Percentiles rank a stretch among this genome's conserved stretches.
Evolutionary conservation across 108 stramenopile species (phyloP).

Genomic region (Cyclotella choctawhatcheeana): DNA sequence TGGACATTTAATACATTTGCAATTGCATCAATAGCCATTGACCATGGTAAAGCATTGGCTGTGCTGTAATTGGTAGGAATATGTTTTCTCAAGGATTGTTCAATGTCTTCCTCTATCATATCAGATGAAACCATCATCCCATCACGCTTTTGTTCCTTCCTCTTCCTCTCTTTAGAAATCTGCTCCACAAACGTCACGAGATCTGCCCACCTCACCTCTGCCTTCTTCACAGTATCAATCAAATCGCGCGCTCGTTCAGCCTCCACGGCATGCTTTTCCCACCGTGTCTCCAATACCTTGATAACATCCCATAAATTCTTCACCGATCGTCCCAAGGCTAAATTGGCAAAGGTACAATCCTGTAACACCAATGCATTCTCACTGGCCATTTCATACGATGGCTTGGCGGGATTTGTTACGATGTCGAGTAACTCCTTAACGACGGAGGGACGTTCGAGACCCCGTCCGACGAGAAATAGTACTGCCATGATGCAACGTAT

Average conservation of each 20-base stretch:
- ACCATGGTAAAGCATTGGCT: no score
- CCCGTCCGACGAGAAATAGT: conserved; percentile 90
- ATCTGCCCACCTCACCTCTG: conserved; percentile 57
- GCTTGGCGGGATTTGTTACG: conserved; percentile 87
- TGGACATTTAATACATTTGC: conserved; percentile 22
- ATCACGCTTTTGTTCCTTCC: conserved; percentile 52
- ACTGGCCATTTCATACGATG: conserved; percentile 90
- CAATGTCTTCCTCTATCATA: conserved; percentile 13
- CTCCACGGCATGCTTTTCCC: conserved; percentile 75
- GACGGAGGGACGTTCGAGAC: conserved; percentile 83
- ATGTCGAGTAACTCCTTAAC: conserved; percentile 88
- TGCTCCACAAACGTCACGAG: conserved; percentile 54
- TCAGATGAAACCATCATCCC: not conserved
- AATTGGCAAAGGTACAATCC: conserved; percentile 81
- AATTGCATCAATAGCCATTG: conserved; percentile 28
- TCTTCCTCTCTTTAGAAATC: conserved; percentile 53
- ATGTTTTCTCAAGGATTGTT: conserved; percentile 20
- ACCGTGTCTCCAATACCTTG: conserved; percentile 71
- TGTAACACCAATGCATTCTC: conserved; percentile 93
- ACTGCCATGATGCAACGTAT: conserved; percentile 96
- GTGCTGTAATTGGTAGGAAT: no score
- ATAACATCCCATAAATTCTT: conserved; percentile 74
- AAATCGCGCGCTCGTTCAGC: conserved; percentile 73
- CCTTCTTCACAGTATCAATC: conserved; percentile 55
- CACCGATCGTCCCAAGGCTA: conserved; percentile 72